phyloP scores from a whole-genome alignment of 768 basidiomycete species.

The Podaxis sp. region DNA sequence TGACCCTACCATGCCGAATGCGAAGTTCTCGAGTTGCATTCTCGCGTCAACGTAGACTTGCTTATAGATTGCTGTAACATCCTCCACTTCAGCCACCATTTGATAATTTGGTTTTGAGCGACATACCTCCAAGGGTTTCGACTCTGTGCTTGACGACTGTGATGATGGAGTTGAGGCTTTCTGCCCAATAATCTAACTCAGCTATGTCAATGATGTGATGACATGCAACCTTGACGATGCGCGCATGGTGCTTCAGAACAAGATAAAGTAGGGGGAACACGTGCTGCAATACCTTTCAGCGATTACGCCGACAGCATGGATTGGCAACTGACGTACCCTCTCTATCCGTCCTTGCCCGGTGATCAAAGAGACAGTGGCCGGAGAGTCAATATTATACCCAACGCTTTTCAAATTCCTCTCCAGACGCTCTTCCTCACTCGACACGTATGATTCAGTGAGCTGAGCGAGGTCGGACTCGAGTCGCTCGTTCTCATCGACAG shows the following conservation, averaged over 20 bases:
- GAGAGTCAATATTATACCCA: slow-evolving; percentile 33
- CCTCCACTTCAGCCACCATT: neutral
- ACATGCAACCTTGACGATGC: slow-evolving; percentile 32
- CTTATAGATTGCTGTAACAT: slow-evolving; percentile 31
- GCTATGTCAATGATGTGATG: slow-evolving; percentile 34
- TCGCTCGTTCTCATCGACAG: slow-evolving; percentile 27
- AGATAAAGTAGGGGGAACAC: slow-evolving; percentile 35
- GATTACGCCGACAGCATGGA: neutral
- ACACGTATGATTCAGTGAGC: slow-evolving; percentile 28
- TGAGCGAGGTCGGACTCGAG: slow-evolving; percentile 28
- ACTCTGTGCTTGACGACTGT: slow-evolving; percentile 31
- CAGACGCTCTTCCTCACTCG: slow-evolving; percentile 30
- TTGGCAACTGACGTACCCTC: slow-evolving; percentile 26
- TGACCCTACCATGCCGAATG: slow-evolving; percentile 35
- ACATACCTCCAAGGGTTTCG: slow-evolving; percentile 32
- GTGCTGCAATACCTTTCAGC: slow-evolving; percentile 26
- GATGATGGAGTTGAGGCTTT: slow-evolving; percentile 32
- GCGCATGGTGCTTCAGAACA: slow-evolving; percentile 32
- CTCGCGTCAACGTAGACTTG: slow-evolving; percentile 35
- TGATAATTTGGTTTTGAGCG: neutral
- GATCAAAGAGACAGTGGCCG: slow-evolving; percentile 32
- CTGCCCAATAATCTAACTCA: slow-evolving; percentile 29
- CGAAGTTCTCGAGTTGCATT: slow-evolving; percentile 33
- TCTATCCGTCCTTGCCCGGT: slow-evolving; percentile 37
- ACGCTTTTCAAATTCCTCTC: slow-evolving; percentile 29